Evolutionary conservation across 1,284 basidiomycete genomes (phyloP), one percentile per base, ranked within the genome.

Genomic region (Moesziomyces aphidis): DNA sequence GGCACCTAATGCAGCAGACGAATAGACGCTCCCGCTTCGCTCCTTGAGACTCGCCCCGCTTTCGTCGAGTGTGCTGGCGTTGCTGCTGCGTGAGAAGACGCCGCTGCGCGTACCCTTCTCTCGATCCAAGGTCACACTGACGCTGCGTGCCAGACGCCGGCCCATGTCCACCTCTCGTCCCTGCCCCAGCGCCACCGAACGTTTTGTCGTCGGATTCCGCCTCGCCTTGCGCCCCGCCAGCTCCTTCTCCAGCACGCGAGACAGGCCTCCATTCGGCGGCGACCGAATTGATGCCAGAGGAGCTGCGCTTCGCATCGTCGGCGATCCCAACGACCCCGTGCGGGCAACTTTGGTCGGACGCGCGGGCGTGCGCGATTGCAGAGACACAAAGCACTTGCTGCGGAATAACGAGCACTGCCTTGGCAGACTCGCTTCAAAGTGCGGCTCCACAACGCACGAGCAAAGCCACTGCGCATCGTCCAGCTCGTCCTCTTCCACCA

Each of bases 381-480:
- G 66, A 3, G 79, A 71, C 2, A 80, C 75, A 19, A 80, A 82
- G 68, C 81, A 82, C 48, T 81, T 81, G 55, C 65, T 56, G 10
- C 76, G 62, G 46, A 83, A 65, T n/a, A 69, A 50, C 8, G 67
- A 67, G 52, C 80, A 83, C 57, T 77, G 74, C 21, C 71, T 50
- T 2, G 80, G 77, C 39, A 81, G 52, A 11, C 45, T 46, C n/a
- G 55, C 19, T 19, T 60, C 50, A 44, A 80, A 83, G 10, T 55
- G 59, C 13, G 79, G 72, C 61, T 82, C 81, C 28, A 82, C 61
- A 5, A 83, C 69, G 26, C 61, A 60, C 5, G 70, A 73, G 51
- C 78, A 82, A 3, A 83, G 65, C 78, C 79, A 81, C 58, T 83
- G 81, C 19, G 79, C 72, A 52, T 82, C 81, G 58, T 83, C 81